Percentiles rank a stretch among this genome's conserved stretches.
These are phyloP conservation scores for Apiospora saccharicola DNA, from an alignment of 2,329 filamentous ascomycete species.

Conservation along the genomic window DNA sequence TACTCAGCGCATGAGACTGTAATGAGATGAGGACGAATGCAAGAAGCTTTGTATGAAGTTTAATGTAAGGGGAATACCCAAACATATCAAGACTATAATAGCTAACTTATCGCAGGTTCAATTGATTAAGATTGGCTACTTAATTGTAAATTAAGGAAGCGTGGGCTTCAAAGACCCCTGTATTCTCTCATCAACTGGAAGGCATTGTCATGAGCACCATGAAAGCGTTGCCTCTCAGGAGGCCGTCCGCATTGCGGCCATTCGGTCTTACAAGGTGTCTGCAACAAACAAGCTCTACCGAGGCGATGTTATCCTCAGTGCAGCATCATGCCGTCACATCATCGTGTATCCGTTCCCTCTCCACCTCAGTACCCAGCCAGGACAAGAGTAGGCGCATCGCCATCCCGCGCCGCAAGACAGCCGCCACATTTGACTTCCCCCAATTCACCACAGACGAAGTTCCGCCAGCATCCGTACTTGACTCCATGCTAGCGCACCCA, in stretches of 20 bases:
- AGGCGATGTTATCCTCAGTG: neutral
- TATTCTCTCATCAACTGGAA: neutral
- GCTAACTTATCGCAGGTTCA: neutral
- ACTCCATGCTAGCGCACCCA: conserved; percentile 15
- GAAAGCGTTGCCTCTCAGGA: neutral
- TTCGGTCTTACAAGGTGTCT: neutral
- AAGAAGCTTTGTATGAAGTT: neutral
- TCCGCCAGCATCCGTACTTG: neutral
- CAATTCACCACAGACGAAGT: neutral
- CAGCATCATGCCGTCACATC: neutral
- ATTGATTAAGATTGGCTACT: neutral
- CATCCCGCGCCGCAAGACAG: neutral
- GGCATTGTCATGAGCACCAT: neutral
- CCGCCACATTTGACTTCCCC: neutral
- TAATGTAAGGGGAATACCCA: neutral
- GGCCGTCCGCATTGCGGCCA: neutral
- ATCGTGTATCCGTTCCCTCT: neutral
- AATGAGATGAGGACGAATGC: neutral
- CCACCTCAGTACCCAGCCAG: neutral
- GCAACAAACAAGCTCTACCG: neutral
- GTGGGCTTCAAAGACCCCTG: neutral
- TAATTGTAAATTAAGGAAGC: neutral
- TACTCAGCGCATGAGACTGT: neutral
- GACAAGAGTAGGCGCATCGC: neutral
- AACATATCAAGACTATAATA: neutral